Percentiles rank a stretch among this genome's conserved stretches.
Evolutionary conservation across 2,329 filamentous ascomycete genomes (phyloP).

Genomic region (Botrytis elliptica): DNA sequence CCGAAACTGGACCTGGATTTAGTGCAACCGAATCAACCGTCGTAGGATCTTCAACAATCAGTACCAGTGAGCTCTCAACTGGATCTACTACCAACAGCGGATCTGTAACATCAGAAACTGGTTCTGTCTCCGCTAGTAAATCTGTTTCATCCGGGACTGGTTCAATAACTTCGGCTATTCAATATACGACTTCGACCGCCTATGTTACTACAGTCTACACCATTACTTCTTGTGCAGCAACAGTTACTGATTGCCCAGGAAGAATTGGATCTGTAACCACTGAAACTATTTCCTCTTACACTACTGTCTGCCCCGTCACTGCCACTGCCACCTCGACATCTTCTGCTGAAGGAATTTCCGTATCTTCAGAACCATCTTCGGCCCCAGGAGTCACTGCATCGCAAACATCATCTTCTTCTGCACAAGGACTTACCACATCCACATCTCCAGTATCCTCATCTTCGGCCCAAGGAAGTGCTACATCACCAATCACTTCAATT

Average conservation of each 20-base stretch:
- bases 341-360: conserved; percentile 42
- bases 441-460: neutral
- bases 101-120: neutral
- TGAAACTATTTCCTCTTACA: conserved; percentile 42
- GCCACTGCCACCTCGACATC: conserved; percentile 10
- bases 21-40: neutral
- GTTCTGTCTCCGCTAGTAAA: neutral
- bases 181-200: conserved; percentile 34
- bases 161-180: neutral
- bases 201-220: conserved; percentile 51
- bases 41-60: neutral
- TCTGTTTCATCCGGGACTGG: neutral
- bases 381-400: neutral
- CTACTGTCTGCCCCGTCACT: conserved; percentile 43
- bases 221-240: conserved; percentile 50
- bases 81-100: neutral
- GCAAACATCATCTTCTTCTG: neutral
- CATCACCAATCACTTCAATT: neutral
- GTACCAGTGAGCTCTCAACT: neutral
- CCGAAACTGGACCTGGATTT: neutral
- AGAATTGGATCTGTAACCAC: conserved; percentile 36
- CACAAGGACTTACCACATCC: neutral
- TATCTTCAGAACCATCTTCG: neutral
- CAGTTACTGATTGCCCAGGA: conserved; percentile 52
- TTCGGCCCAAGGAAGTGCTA: neutral